Evolutionary conservation across 2,329 filamentous ascomycete genomes (phyloP).

Genomic region (Diplodia seriata): DNA sequence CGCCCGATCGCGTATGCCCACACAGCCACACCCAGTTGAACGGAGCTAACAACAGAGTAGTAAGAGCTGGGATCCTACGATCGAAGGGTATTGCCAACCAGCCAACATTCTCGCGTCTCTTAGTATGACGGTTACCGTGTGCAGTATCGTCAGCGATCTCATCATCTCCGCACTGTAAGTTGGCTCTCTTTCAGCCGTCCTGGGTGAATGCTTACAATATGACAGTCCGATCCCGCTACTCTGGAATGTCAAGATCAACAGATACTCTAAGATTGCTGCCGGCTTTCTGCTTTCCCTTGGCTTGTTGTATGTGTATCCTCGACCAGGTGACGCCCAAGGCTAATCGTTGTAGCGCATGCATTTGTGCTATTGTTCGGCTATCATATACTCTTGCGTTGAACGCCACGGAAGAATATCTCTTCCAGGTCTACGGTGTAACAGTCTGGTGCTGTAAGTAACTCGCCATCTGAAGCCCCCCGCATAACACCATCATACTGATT

Average conservation of each 20-base stretch:
- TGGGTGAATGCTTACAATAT: background rate
- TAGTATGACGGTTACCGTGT: constrained; percentile 1
- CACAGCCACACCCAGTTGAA: background rate
- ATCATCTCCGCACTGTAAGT: background rate
- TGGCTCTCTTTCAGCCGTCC: background rate
- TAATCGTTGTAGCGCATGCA: background rate
- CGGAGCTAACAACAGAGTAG: background rate
- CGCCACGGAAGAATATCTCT: background rate
- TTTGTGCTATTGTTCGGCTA: background rate
- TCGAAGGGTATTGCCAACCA: background rate
- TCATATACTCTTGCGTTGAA: background rate
- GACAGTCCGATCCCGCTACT: background rate
- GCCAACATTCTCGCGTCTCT: background rate
- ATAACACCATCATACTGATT: too few species aligned
- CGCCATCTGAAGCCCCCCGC: background rate
- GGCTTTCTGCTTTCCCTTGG: background rate
- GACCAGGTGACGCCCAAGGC: too few species aligned
- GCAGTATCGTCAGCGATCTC: background rate
- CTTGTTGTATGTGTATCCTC: background rate
- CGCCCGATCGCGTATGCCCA: background rate
- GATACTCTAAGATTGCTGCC: background rate
- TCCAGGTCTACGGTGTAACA: background rate
- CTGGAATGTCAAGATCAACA: constrained; percentile 6
- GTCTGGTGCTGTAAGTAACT: constrained; percentile 1
- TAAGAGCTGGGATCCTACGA: background rate